A percentile compares a stretch with the other conserved stretches of the same genome.
phyloP scores from a whole-genome alignment of 208 protist species.

The Leishmania lainsoni region DNA sequence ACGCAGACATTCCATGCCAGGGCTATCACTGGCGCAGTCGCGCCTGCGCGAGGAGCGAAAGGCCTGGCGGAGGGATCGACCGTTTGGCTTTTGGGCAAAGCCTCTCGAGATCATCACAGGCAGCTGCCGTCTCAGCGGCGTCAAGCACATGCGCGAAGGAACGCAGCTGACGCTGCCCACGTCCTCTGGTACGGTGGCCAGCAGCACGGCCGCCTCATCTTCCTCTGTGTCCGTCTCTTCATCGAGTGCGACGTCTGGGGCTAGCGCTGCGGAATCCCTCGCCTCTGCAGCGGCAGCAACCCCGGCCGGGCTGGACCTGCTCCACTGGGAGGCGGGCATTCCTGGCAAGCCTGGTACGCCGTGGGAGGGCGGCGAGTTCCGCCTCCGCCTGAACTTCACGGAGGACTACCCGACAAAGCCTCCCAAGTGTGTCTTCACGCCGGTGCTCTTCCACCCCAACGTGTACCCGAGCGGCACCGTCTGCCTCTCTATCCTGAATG shows the following conservation, averaged over 20 bases:
- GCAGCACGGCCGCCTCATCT: conserved; percentile 15
- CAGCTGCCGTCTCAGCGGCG: neutral
- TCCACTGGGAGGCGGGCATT: conserved; percentile 98
- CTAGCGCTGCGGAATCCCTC: neutral
- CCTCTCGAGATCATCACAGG: conserved; percentile 46
- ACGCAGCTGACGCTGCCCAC: conserved; percentile 8
- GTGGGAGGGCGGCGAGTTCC: conserved; percentile 97
- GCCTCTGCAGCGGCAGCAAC: neutral
- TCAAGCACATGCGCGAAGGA: conserved; percentile 21
- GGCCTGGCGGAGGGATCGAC: conserved; percentile 82
- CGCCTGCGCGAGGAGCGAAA: conserved; percentile 89
- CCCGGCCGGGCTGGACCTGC: conserved; percentile 89
- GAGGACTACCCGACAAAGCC: conserved; percentile 98
- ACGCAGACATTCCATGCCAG: conserved; percentile 43
- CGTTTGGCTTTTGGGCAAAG: conserved; percentile 89
- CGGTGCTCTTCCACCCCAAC: conserved; percentile 99
- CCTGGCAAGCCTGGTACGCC: conserved; percentile 95
- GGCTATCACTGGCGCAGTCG: conserved; percentile 75
- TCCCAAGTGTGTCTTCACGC: conserved; percentile 97
- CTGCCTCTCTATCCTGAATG: conserved; percentile 99
- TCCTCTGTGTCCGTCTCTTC: conserved; percentile 3
- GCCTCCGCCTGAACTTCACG: conserved; percentile 94
- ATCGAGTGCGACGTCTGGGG: neutral
- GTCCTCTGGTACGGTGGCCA: neutral
- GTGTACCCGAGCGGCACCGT: conserved; percentile 98